Conservation (phyloP, 2,329 filamentous ascomycete species). For the Trichoderma breve region DNA sequence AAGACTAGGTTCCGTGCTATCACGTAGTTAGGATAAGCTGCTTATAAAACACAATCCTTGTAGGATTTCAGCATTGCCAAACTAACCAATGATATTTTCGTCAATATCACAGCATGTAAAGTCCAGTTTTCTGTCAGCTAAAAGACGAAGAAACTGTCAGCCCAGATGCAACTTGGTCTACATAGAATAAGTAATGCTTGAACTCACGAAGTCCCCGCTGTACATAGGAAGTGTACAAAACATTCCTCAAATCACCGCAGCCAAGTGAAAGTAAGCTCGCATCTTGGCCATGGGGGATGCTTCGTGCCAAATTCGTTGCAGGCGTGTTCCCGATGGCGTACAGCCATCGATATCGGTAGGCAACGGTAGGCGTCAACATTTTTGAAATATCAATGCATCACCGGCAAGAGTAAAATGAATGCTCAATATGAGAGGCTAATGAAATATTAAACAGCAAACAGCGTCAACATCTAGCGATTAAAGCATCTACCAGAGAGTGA, state of each 20-base stretch:
- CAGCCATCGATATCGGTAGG: slow-evolving; percentile 34
- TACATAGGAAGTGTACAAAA: slow-evolving; percentile 52
- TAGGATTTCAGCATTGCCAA: too few relatives aligned
- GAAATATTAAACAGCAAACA: neutral
- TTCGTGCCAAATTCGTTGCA: slow-evolving; percentile 47
- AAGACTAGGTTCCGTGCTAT: slow-evolving; percentile 56
- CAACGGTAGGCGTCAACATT: slow-evolving; percentile 41
- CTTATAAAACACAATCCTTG: neutral
- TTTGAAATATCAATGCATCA: neutral
- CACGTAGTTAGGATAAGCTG: neutral
- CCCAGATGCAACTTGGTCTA: neutral
- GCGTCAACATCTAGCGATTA: neutral
- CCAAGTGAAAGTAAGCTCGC: slow-evolving; percentile 53
- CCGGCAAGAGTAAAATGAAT: neutral
- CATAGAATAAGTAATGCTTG: neutral
- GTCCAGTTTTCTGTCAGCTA: slow-evolving; percentile 45
- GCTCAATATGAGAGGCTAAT: neutral
- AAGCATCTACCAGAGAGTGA: neutral
- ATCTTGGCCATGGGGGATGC: slow-evolving; percentile 48
- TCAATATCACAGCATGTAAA: slow-evolving; percentile 57
- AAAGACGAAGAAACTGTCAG: neutral
- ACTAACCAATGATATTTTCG: slow-evolving; percentile 48
- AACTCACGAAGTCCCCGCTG: slow-evolving; percentile 40
- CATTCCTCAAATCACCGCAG: slow-evolving; percentile 55
- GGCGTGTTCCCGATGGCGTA: slow-evolving; percentile 56